These are phyloP conservation scores for Xanthoconium separans DNA, from an alignment of 1,284 basidiomycete genomes.

Conservation along the genomic window DNA sequence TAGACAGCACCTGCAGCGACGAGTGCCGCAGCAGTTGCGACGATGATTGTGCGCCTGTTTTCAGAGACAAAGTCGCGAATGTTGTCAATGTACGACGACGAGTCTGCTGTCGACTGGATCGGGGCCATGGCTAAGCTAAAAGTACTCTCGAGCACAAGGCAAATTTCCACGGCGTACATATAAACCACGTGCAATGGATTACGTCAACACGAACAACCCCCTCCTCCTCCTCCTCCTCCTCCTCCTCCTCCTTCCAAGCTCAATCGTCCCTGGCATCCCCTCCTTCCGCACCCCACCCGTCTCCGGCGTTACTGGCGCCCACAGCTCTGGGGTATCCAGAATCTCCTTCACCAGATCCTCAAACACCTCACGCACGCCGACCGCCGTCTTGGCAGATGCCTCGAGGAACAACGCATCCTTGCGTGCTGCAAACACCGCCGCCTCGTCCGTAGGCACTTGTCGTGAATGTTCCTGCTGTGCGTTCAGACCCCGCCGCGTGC, in stretches of 20 bases:
- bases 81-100: slow-evolving; percentile 52
- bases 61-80: slow-evolving; percentile 70
- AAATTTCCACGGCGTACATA: slow-evolving; percentile 1
- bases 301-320: slow-evolving; percentile 42
- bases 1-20: slow-evolving; percentile 76
- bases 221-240: neutral
- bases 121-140: slow-evolving; percentile 21
- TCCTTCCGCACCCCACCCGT: slow-evolving; percentile 2
- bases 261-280: slow-evolving; percentile 41
- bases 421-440: slow-evolving; percentile 74
- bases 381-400: slow-evolving; percentile 83
- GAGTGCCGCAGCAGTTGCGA: slow-evolving; percentile 69
- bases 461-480: slow-evolving; percentile 77
- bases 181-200: slow-evolving; percentile 19
- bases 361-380: slow-evolving; percentile 81
- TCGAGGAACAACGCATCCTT: slow-evolving; percentile 88
- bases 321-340: slow-evolving; percentile 67
- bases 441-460: slow-evolving; percentile 82
- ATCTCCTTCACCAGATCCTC: slow-evolving; percentile 76
- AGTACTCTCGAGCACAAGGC: neutral
- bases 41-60: slow-evolving; percentile 68
- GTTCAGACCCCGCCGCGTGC: neutral
- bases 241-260: slow-evolving; percentile 8
- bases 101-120: slow-evolving; percentile 27
- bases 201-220: slow-evolving; percentile 24